These are phyloP conservation scores for Cucumis melo DNA, from an alignment of 306 rosid species.

Conservation along the genomic window DNA sequence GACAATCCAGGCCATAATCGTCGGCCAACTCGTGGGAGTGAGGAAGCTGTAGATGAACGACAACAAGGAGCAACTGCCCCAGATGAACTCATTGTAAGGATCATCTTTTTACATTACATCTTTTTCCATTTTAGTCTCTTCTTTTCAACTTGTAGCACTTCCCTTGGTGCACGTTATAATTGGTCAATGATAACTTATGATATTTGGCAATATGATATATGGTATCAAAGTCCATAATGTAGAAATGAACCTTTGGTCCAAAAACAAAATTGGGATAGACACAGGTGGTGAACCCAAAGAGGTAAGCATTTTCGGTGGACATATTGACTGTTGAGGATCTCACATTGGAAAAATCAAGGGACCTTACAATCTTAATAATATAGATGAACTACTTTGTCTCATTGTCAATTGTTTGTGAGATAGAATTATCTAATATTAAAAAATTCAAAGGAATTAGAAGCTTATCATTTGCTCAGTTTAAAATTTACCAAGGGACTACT, in stretches of 20 bases:
- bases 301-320: no score
- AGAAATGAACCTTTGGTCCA: no score
- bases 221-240: no score
- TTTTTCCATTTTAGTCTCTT: neutral
- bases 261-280: no score
- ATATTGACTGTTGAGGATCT: no score
- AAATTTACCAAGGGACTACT: neutral
- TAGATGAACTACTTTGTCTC: no score
- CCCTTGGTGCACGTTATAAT: neutral
- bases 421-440: neutral
- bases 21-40: slow-evolving; percentile 93
- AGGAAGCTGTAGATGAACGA: slow-evolving; percentile 76
- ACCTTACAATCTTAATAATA: no score
- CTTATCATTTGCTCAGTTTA: neutral
- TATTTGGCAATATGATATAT: neutral
- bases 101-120: neutral
- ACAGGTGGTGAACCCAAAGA: no score
- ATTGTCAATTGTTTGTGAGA: no score
- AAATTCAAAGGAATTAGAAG: neutral
- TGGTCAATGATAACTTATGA: neutral
- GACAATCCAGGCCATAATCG: slow-evolving; percentile 89
- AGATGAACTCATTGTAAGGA: slow-evolving; percentile 90
- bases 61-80: slow-evolving; percentile 65
- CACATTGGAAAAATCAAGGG: no score
- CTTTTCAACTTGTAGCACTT: neutral